Base-by-base conservation (phyloP, 257 asterid species). In the Primulina eburnea region DNA sequence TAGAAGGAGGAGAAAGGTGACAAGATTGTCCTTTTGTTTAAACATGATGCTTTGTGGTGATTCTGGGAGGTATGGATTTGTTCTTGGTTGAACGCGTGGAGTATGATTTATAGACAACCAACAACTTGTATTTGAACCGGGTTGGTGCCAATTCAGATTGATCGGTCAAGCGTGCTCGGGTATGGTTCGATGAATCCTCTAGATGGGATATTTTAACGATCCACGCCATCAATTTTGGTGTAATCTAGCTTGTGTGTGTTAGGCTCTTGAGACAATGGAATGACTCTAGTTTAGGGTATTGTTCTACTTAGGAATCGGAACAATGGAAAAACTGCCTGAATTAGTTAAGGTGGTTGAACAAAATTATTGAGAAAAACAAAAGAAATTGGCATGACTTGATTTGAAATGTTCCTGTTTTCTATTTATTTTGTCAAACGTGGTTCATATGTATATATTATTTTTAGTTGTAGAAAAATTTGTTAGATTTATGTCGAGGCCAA, bases 1-100 rank as follows among this genome's bases (percentile, higher is more conserved):
- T 89, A 0, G 99, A 94, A 76, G 96, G 89, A 0, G 96, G 92
- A 35, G 99, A 94, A 56, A 86, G 91, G 82, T 89, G 85, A 86
- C 40, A 21, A 20, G 64, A 72, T 62, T 32, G 40, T 47, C 29
- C 28, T 53, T 20, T 40, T 40, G 52, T 40, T 40, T 40, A 40
- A 40, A 40, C 43, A 37, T 37, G 43, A 37, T 37, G 12, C 11
- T 37, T 37, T 28, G 50, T 55, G 34, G 33, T 69, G 26, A 37
- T 60, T 69, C 69, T 66, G 62, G 57, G 56, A 70, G 67, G 68
- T 33, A 38, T 18, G 71, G 75, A 69, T 35, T 43, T 64, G 60
- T 26, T 43, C 35, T 24, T 9, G 16, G 57, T 58, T 30, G 20
- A 29, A 63, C 68, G 0, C 28, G 55, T 8, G 53, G 62, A 12